phyloP scores from a whole-genome alignment of 495 filamentous ascomycete genomes.

The Tricharina praecox region DNA sequence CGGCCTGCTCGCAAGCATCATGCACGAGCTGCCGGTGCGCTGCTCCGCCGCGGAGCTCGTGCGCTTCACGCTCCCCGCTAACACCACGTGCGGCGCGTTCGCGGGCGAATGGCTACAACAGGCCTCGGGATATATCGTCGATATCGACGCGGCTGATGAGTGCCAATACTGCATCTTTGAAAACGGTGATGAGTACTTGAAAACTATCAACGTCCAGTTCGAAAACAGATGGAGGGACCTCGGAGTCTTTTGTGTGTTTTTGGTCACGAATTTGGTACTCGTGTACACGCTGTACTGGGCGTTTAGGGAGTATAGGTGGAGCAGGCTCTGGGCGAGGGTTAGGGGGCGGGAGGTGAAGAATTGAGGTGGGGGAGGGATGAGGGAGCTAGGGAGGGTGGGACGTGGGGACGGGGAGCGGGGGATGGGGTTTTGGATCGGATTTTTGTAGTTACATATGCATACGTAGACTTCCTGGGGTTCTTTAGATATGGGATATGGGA shows the following conservation, averaged over 20 bases:
- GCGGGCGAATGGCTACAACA: slow-evolving; percentile 31
- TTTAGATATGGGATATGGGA: too few species aligned
- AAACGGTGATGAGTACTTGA: slow-evolving; percentile 40
- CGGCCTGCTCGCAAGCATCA: slow-evolving; percentile 38
- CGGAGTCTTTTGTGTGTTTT: slow-evolving; percentile 19
- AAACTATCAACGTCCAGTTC: slow-evolving; percentile 23
- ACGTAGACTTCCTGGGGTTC: neutral
- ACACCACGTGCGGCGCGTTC: slow-evolving; percentile 39
- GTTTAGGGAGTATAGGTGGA: slow-evolving; percentile 24
- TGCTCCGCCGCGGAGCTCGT: slow-evolving; percentile 43
- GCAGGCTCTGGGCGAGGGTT: slow-evolving; percentile 16
- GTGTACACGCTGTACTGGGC: slow-evolving; percentile 19
- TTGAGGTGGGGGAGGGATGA: too few species aligned
- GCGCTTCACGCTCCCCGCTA: slow-evolving; percentile 34
- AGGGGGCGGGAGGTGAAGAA: slow-evolving; percentile 2
- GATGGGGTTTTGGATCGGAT: neutral
- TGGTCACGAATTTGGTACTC: slow-evolving; percentile 18
- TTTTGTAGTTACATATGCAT: too few species aligned
- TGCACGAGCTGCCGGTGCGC: slow-evolving; percentile 37
- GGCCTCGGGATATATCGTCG: slow-evolving; percentile 38
- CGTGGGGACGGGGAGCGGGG: neutral
- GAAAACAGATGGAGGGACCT: slow-evolving; percentile 19
- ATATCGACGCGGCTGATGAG: slow-evolving; percentile 27
- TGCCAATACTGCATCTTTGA: slow-evolving; percentile 49
- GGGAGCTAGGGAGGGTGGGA: neutral